phyloP scores from a whole-genome alignment of 371 early-diverging fungal genomes.

The Mucor saturninus region DNA sequence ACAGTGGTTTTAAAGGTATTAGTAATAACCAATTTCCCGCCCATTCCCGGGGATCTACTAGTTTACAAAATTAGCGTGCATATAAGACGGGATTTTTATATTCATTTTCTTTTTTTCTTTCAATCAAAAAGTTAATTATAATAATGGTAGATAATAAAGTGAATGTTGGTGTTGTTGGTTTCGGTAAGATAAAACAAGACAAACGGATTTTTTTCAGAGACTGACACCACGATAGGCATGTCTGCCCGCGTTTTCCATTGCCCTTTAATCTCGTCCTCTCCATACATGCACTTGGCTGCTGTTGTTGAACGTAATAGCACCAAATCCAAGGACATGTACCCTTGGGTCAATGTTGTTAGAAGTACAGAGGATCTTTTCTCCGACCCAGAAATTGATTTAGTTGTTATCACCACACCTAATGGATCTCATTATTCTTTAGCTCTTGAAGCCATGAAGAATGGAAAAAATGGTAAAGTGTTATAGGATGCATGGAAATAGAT shows the following conservation, averaged over 20 bases:
- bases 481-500: too few species aligned
- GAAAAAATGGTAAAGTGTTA: constrained; percentile 61
- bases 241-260: constrained; percentile 68
- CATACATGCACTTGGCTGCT: constrained; percentile 57
- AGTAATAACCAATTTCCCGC: too few species aligned
- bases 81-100: neutral
- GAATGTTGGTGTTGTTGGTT: constrained; percentile 75
- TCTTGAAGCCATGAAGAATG: constrained; percentile 63
- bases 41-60: too few species aligned
- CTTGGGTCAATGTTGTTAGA: constrained; percentile 56
- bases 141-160: constrained; percentile 36
- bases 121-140: neutral
- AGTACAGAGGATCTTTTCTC: constrained; percentile 63
- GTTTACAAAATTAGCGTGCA: too few species aligned
- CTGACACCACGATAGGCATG: constrained; percentile 27
- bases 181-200: constrained; percentile 53
- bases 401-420: constrained; percentile 79
- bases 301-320: constrained; percentile 64
- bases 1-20: too few species aligned
- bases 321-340: constrained; percentile 51
- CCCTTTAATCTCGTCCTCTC: constrained; percentile 64
- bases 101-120: neutral
- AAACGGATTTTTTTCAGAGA: neutral
- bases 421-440: constrained; percentile 69
- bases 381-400: constrained; percentile 61